Evolutionary conservation across 805 yeast genomes (phyloP), one percentile per base, ranked within the genome.

Genomic region (Sporopachydermia quercuum): DNA sequence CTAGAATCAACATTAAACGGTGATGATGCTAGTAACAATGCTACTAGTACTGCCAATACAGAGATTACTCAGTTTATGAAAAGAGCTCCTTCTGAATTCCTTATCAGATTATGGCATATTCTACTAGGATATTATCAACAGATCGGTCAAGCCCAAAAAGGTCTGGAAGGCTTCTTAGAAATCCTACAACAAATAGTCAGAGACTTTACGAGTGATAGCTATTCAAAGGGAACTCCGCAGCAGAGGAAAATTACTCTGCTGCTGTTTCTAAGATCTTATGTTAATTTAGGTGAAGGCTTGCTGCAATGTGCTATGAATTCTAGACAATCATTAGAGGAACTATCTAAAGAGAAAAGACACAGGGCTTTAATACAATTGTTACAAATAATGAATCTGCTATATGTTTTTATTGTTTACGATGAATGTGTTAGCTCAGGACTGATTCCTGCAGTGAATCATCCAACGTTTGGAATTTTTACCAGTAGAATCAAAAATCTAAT

Each of bases 31-130:
- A 15, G 17, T 3, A 4, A 41, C 19, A 34, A 41, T 33, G 11
- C 18, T 34, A 16, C 35, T 39, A 35, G 58, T 11, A 41, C 51
- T 1, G 70, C 66, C 27, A 63, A 69, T 27, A 46, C 50, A 13
- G 75, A 86, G 4, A 76, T 85, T 54, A 62, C 66, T 16, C 55
- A 61, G 8, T 84, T 89, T 50, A 61, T 91, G 13, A 57, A 63
- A 2, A 63, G 61, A 8, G 74, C 93, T 0, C 73, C 91, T 0
- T 61, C 79, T 16, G 78, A 73, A 16, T 67, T 85, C 52, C 72
- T 71, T 41, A 58, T 86, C 33, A 76, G 77, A 40, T 57, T 91
- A 2, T 87, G 96, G 94, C 73, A 71, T 19, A 66, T 79, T 16
- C 60, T 87, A 14, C 65, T 84, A 37, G 72, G 69, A 45, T 68